phyloP scores from a whole-genome alignment of 2,329 filamentous ascomycete genomes.

The Aspergillus amoenus region DNA sequence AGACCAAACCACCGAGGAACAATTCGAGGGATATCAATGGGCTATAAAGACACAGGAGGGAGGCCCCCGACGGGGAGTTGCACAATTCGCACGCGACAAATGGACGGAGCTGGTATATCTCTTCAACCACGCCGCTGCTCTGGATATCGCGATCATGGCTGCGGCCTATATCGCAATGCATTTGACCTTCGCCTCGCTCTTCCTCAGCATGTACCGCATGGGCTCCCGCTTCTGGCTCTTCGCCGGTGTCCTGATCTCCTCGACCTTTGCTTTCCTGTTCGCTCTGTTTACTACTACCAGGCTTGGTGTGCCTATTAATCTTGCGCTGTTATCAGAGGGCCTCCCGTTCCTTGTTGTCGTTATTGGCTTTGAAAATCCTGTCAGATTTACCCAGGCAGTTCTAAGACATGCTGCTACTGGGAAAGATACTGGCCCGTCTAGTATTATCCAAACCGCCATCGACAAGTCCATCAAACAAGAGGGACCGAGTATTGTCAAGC shows the following conservation, averaged over 20 bases:
- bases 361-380: constrained; percentile 98
- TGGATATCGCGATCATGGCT: constrained; percentile 97
- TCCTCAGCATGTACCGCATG: constrained; percentile 92
- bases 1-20: no score
- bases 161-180: constrained; percentile 98
- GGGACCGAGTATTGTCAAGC: constrained; percentile 88
- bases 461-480: constrained; percentile 86
- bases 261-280: constrained; percentile 91
- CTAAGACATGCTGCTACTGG: constrained; percentile 84
- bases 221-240: constrained; percentile 98
- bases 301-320: constrained; percentile 87
- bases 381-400: constrained; percentile 89
- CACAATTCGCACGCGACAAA: neutral
- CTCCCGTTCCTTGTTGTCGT: constrained; percentile 97
- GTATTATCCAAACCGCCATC: constrained; percentile 86
- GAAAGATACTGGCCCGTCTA: constrained; percentile 61
- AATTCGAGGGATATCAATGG: neutral
- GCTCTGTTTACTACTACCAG: constrained; percentile 88
- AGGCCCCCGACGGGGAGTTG: neutral
- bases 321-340: constrained; percentile 91
- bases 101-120: neutral
- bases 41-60: neutral
- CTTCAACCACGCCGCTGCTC: constrained; percentile 79
- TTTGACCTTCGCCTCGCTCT: constrained; percentile 93
- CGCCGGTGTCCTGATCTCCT: constrained; percentile 84